Evolutionary conservation across 495 filamentous ascomycete genomes (phyloP).

Genomic region (Trichoderma erinaceum): DNA sequence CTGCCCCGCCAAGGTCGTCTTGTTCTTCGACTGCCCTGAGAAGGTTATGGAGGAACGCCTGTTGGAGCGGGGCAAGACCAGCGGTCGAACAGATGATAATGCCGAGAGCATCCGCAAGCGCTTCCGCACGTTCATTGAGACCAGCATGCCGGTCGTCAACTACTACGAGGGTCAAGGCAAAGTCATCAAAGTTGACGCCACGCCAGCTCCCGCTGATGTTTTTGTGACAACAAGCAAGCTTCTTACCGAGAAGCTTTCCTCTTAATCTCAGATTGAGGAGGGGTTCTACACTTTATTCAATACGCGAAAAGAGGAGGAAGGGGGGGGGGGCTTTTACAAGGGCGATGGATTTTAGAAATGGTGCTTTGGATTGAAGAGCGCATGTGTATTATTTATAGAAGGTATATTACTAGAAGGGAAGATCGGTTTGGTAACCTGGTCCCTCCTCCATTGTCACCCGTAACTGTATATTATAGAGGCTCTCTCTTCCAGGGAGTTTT

Average conservation of each 20-base stretch:
- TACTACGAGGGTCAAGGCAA: conserved; percentile 69
- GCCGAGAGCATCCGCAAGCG: conserved; percentile 91
- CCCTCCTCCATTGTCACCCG: too few relatives aligned
- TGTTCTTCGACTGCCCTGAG: conserved; percentile 91
- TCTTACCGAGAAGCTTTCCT: conserved; percentile 31
- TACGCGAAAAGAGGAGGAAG: too few relatives aligned
- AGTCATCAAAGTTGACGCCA: conserved; percentile 72
- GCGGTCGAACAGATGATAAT: conserved; percentile 87
- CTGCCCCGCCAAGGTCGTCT: conserved; percentile 69
- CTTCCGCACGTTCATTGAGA: conserved; percentile 88
- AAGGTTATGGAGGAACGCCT: conserved; percentile 76
- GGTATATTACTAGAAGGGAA: too few relatives aligned
- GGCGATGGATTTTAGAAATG: too few relatives aligned
- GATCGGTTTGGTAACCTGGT: too few relatives aligned
- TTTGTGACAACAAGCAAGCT: conserved; percentile 57
- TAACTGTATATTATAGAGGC: too few relatives aligned
- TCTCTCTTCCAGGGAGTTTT: too few relatives aligned
- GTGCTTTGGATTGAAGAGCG: too few relatives aligned
- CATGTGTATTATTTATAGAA: too few relatives aligned
- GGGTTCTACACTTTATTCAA: too few relatives aligned
- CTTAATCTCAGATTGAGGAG: too few relatives aligned
- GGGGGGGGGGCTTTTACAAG: too few relatives aligned
- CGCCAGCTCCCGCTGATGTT: conserved; percentile 62
- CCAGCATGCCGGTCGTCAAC: conserved; percentile 93
- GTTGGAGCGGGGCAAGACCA: conserved; percentile 85